Base-by-base conservation (phyloP, 2,329 filamentous ascomycete genomes). In the Fusarium sp. region DNA sequence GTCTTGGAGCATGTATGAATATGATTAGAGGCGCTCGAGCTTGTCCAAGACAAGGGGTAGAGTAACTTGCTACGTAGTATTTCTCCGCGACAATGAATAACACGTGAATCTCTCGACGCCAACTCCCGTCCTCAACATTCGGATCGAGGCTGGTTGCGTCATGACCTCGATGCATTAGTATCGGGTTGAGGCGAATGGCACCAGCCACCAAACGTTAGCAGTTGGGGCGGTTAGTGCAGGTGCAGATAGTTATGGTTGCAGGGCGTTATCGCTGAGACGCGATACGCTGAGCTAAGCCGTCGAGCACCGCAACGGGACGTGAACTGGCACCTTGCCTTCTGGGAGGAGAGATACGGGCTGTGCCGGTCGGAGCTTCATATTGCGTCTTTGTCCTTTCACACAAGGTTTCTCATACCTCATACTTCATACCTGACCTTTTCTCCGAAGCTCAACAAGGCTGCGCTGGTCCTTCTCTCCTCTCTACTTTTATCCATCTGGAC, bases 261-360 rank as follows among this genome's bases (percentile, higher is more conserved):
- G 49, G 68, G 68, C 68, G 68, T 71, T 70, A 70, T 70, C 68
- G 57, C 60, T 9, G 67, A 18, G 56, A 40, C 53, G 36, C 67
- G 60, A 71, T 70, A 71, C 68, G 68, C 64, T 70, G 67, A 18
- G 65, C 33, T 58, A 67, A 61, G 65, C 54, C 51, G 51, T 64
- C 20, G 38, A 51, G 59, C 29, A 58, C 64, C 34, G 10, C 29
- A 67, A 40, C 36, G 36, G 36, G 36, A 58, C 38, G 27, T 44
- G 51, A 56, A 51, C 53, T 49, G 23, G 42, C 42, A 16, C 33
- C 6, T 29, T 10, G 16, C 33, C 6, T 29, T 10, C 25, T n/a
- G 36, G 53, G 57, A 40, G 29, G 16, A 34, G 49, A 34, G 31
- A 62, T 54, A 54, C 51, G 27, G 50, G 55, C 55, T 29, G 55